Percentiles rank a stretch among this genome's conserved stretches.
phyloP scores from a whole-genome alignment of 2,329 filamentous ascomycete genomes.

The Penicillium sp. region DNA sequence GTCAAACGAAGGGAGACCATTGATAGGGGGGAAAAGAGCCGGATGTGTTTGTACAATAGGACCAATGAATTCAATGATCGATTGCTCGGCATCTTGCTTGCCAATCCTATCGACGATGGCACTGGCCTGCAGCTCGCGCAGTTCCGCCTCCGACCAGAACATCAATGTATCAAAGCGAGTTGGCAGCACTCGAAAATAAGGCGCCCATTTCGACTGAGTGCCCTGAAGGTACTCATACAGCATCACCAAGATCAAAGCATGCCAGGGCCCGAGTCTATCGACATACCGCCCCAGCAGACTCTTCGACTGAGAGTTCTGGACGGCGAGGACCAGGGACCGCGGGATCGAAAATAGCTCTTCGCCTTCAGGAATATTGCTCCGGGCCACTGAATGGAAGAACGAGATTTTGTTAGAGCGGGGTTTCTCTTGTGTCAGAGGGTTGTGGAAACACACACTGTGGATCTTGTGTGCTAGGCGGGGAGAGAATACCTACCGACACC shows the following conservation, averaged over 20 bases:
- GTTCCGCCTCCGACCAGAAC: slow-evolving; percentile 72
- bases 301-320: slow-evolving; percentile 64
- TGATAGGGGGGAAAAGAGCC: slow-evolving; percentile 38
- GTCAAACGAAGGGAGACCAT: slow-evolving; percentile 39
- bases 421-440: slow-evolving; percentile 10
- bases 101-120: slow-evolving; percentile 72
- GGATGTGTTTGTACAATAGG: slow-evolving; percentile 46
- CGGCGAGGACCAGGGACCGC: slow-evolving; percentile 62
- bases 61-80: slow-evolving; percentile 56
- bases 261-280: slow-evolving; percentile 45
- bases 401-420: slow-evolving; percentile 20
- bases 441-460: slow-evolving; percentile 7
- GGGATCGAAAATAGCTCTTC: slow-evolving; percentile 78
- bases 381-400: slow-evolving; percentile 54
- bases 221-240: slow-evolving; percentile 65
- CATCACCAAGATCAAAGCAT: slow-evolving; percentile 67
- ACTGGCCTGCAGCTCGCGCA: slow-evolving; percentile 68
- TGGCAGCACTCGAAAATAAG: slow-evolving; percentile 73
- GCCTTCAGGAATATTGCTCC: slow-evolving; percentile 62
- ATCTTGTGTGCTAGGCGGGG: slow-evolving; percentile 19
- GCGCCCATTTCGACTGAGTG: slow-evolving; percentile 62
- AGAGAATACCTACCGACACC: slow-evolving; percentile 53
- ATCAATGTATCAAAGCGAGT: slow-evolving; percentile 73
- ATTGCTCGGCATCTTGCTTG: slow-evolving; percentile 61
- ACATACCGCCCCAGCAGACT: slow-evolving; percentile 53